Percentiles rank a stretch among this genome's conserved stretches.
Evolutionary conservation across 345 rosid genomes (phyloP).

Genomic region (Gossypium australe): DNA sequence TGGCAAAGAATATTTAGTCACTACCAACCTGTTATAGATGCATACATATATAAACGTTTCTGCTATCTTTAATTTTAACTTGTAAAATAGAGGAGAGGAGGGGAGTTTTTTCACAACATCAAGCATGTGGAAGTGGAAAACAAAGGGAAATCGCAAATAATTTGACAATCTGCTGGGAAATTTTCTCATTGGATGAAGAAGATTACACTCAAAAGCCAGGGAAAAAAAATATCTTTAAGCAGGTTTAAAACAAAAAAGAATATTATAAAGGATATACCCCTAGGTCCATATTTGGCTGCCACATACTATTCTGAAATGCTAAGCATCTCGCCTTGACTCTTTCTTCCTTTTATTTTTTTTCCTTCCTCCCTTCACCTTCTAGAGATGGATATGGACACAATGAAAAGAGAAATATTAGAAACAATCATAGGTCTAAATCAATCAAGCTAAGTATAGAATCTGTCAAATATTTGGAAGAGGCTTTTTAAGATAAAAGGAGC

Average conservation of each 20-base stretch:
- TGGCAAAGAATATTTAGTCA: conserved; percentile 4
- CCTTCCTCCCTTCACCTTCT: not conserved
- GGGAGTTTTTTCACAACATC: not conserved
- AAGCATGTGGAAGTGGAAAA: too few relatives aligned
- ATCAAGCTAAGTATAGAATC: conserved; percentile 32
- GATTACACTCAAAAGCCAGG: not conserved
- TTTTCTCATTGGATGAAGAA: conserved; percentile 12
- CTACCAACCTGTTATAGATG: not conserved
- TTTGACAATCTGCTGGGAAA: not conserved
- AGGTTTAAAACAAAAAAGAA: conserved; percentile 19
- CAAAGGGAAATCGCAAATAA: not conserved
- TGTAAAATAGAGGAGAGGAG: not conserved
- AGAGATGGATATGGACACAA: not conserved
- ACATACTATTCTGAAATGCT: conserved; percentile 12
- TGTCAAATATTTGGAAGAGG: conserved; percentile 7
- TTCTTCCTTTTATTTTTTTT: not conserved
- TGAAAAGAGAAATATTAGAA: not conserved
- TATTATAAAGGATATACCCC: conserved; percentile 41
- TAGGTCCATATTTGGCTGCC: conserved; percentile 18
- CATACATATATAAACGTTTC: not conserved
- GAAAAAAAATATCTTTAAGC: not conserved
- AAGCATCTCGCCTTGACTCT: conserved; percentile 26
- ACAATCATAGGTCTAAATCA: conserved; percentile 22
- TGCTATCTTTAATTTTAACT: not conserved
- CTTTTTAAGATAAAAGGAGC: conserved; percentile 24